Conservation (phyloP, 768 basidiomycete species). For the Lactarius indigo region DNA sequence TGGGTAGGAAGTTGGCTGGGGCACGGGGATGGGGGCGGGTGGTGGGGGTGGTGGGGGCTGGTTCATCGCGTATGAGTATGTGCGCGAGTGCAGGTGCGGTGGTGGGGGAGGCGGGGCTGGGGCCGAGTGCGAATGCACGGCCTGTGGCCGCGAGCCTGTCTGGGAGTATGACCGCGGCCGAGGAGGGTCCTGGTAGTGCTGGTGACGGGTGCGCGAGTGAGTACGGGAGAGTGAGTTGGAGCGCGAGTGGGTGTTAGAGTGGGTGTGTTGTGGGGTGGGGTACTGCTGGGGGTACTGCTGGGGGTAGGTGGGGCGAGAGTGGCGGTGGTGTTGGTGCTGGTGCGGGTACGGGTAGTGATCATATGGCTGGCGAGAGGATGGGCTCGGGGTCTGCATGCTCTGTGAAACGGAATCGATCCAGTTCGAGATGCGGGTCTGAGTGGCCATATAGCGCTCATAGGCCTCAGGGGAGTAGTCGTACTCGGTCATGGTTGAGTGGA, state of each 20-base stretch:
- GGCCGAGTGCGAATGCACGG: not conserved
- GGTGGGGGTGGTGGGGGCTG: slow-evolving; percentile 2
- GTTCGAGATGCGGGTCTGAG: slow-evolving; percentile 45
- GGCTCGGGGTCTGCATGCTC: slow-evolving; percentile 32
- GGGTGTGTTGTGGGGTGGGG: not conserved
- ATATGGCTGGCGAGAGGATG: not conserved
- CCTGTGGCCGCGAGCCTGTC: slow-evolving; percentile 8
- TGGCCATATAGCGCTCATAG: slow-evolving; percentile 43
- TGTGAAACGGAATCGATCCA: slow-evolving; percentile 42
- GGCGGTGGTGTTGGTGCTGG: slow-evolving; percentile 1
- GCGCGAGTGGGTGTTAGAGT: slow-evolving; percentile 5
- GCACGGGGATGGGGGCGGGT: slow-evolving; percentile 12
- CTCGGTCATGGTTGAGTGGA: slow-evolving; percentile 46
- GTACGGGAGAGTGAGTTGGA: slow-evolving; percentile 12
- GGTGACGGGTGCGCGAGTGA: not conserved
- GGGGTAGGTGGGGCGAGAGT: slow-evolving; percentile 10
- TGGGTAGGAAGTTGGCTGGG: slow-evolving; percentile 1
- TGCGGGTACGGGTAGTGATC: not conserved
- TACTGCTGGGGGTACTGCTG: slow-evolving; percentile 2
- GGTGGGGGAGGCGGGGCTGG: not conserved
- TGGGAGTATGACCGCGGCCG: slow-evolving; percentile 16
- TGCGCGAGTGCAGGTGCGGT: slow-evolving; percentile 20
- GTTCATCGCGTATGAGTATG: slow-evolving; percentile 21
- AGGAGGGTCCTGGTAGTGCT: not conserved
- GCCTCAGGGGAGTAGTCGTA: slow-evolving; percentile 61